Evolutionary conservation across 73 alveolate species (phyloP).

Genomic region (Tetrahymena elliotti): DNA sequence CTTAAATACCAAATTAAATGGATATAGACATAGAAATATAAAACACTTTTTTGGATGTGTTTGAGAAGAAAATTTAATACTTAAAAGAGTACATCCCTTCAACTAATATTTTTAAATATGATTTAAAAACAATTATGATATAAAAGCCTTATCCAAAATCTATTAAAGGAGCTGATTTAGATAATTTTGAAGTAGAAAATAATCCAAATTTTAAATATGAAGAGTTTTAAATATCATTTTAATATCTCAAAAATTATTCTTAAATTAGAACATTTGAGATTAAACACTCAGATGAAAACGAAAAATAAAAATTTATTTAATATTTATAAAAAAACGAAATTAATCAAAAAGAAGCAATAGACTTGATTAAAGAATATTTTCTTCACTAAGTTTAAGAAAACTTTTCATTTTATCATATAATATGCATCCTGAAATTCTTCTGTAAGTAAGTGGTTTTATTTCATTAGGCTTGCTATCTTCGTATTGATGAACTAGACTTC

Average conservation of each 20-base stretch:
- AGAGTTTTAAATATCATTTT: not conserved
- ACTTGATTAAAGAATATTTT: not conserved
- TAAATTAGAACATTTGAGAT: not conserved
- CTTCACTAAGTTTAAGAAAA: not conserved
- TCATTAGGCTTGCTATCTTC: not conserved
- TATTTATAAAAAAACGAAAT: not conserved
- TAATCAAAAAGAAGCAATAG: not conserved
- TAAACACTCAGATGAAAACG: not conserved
- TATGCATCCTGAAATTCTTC: not conserved
- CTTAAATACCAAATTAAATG: not conserved
- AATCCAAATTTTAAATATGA: not conserved
- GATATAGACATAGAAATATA: not conserved
- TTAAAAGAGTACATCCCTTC: not conserved
- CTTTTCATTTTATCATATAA: not conserved
- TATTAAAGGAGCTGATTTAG: not conserved
- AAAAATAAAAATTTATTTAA: not conserved
- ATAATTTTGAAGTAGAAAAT: not conserved
- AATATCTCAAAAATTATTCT: not conserved
- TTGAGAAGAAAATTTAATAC: not conserved
- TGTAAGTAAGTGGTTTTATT: not conserved
- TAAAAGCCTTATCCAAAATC: not conserved
- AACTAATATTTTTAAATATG: not conserved
- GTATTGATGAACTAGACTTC: not conserved
- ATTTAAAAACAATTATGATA: not conserved
- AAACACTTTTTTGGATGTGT: not conserved